phyloP scores from a whole-genome alignment of 225 moss, liverwort and hornwort species.

The Marchantia paleacea region DNA sequence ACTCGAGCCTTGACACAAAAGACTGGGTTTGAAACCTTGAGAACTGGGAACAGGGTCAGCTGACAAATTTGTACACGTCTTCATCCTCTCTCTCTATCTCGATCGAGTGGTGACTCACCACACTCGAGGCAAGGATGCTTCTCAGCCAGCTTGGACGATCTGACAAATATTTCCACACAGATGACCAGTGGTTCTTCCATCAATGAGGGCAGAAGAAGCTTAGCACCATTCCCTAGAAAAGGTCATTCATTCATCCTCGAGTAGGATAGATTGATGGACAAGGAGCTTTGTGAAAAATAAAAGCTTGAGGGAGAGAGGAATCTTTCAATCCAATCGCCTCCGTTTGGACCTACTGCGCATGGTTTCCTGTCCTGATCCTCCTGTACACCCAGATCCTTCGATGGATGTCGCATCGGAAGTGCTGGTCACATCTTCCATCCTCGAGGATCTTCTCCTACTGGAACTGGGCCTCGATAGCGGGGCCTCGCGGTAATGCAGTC shows the following conservation, averaged over 20 bases:
- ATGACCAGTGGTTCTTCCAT: background rate
- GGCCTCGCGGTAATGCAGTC: constrained; percentile 33
- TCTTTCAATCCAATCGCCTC: constrained; percentile 1
- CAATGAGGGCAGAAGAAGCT: background rate
- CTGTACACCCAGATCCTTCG: background rate
- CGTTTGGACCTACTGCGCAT: constrained; percentile 2
- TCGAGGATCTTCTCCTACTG: constrained; percentile 34
- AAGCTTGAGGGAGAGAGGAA: too few relatives aligned
- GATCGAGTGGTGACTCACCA: background rate
- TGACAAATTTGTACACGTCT: background rate
- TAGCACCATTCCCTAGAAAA: background rate
- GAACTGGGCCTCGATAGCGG: constrained; percentile 29
- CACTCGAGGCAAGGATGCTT: background rate
- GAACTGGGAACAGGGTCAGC: background rate
- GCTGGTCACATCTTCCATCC: constrained; percentile 16
- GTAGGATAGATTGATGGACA: background rate
- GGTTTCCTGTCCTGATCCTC: background rate
- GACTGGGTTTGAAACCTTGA: too few relatives aligned
- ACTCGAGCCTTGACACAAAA: too few relatives aligned
- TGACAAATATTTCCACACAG: too few relatives aligned
- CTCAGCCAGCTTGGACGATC: background rate
- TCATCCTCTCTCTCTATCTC: background rate
- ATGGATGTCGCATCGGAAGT: background rate
- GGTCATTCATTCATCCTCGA: background rate
- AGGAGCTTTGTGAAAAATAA: background rate